Evolutionary conservation across 192 early-diverging fungal genomes (phyloP).

Genomic region (Allomyces arbusculus): DNA sequence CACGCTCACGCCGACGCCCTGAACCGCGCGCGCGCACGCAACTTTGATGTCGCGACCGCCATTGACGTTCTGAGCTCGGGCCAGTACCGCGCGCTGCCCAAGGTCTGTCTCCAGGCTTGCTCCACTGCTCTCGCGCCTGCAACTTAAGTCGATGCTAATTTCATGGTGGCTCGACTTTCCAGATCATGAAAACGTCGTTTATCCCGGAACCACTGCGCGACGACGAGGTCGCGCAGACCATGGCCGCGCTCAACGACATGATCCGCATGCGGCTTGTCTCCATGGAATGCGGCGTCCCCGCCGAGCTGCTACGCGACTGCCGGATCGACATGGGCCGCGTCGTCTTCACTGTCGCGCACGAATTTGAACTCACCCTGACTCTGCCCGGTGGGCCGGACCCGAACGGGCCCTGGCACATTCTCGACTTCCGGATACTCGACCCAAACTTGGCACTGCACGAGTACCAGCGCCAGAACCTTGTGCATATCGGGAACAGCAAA

Average conservation of each 20-base stretch:
- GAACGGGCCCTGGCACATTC: slow-evolving; percentile 44
- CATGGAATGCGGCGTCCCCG: slow-evolving; percentile 44
- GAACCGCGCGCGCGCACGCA: slow-evolving; percentile 27
- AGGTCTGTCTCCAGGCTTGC: slow-evolving; percentile 14
- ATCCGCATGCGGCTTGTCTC: slow-evolving; percentile 51
- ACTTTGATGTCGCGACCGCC: slow-evolving; percentile 62
- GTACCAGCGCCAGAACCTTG: no score
- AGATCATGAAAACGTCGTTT: slow-evolving; percentile 18
- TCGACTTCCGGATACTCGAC: slow-evolving; percentile 38
- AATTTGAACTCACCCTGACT: slow-evolving; percentile 46
- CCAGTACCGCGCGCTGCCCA: slow-evolving; percentile 60
- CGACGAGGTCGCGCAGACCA: slow-evolving; percentile 34
- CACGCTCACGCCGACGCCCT: no score
- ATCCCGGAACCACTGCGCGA: slow-evolving; percentile 32
- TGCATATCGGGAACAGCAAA: no score
- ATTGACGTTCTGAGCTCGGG: slow-evolving; percentile 72
- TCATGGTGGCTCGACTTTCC: neutral
- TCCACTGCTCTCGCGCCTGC: neutral
- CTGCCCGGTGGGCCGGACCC: slow-evolving; percentile 28
- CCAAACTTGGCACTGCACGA: no score
- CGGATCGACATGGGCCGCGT: slow-evolving; percentile 44
- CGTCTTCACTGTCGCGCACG: slow-evolving; percentile 46
- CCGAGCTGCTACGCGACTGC: slow-evolving; percentile 30
- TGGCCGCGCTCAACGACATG: slow-evolving; percentile 40
- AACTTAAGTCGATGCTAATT: neutral